Evolutionary conservation across 495 filamentous ascomycete genomes (phyloP).

Genomic region (Lophiotrema nucula): DNA sequence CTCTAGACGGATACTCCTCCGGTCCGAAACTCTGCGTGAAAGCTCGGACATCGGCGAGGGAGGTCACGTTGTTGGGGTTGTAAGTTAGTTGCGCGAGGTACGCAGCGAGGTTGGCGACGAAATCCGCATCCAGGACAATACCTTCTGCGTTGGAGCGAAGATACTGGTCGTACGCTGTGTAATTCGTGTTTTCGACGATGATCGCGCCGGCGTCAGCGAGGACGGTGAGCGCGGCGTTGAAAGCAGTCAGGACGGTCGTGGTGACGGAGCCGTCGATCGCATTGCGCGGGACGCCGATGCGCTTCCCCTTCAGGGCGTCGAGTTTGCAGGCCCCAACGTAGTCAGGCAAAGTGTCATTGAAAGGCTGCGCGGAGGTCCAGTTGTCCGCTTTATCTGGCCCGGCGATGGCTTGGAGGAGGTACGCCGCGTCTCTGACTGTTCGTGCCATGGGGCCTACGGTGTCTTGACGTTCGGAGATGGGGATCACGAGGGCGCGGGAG

Average conservation of each 20-base stretch:
- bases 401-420: slow-evolving; percentile 62
- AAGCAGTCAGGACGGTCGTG: slow-evolving; percentile 44
- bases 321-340: slow-evolving; percentile 54
- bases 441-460: slow-evolving; percentile 65
- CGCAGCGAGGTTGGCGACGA: slow-evolving; percentile 37
- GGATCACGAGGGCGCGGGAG: slow-evolving; percentile 60
- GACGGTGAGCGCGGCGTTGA: slow-evolving; percentile 46
- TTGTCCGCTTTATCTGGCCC: slow-evolving; percentile 53
- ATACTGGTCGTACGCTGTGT: slow-evolving; percentile 46
- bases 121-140: slow-evolving; percentile 41
- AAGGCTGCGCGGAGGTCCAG: slow-evolving; percentile 55
- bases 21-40: slow-evolving; percentile 48
- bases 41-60: slow-evolving; percentile 43
- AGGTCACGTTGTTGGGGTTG: slow-evolving; percentile 42
- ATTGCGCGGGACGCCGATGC: slow-evolving; percentile 56
- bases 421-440: slow-evolving; percentile 65
- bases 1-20: slow-evolving; percentile 52
- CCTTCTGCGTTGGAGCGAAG: slow-evolving; percentile 30
- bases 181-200: slow-evolving; percentile 55
- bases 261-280: slow-evolving; percentile 26
- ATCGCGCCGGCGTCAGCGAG: slow-evolving; percentile 51
- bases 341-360: slow-evolving; percentile 44
- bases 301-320: slow-evolving; percentile 47
- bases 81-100: slow-evolving; percentile 44
- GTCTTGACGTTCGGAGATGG: slow-evolving; percentile 61